Percentiles rank a stretch among this genome's conserved stretches.
phyloP scores from a whole-genome alignment of 805 yeast species.

The Millerozyma miso region DNA sequence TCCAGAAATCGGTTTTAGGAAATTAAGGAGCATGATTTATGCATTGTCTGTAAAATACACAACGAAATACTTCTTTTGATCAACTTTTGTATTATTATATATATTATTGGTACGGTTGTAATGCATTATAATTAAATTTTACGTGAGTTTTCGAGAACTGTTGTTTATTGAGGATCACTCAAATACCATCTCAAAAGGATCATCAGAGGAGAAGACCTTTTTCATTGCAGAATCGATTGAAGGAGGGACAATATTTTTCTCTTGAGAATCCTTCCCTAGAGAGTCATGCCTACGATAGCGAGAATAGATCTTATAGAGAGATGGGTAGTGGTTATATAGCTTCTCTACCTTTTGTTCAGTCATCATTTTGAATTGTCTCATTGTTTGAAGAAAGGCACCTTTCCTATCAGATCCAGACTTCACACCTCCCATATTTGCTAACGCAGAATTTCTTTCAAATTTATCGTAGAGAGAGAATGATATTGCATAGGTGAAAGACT shows the following conservation, averaged over 20 bases:
- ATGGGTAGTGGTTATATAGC: conserved; percentile 37
- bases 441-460: conserved; percentile 47
- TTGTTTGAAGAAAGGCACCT: conserved; percentile 45
- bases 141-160: not conserved
- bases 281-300: conserved; percentile 20
- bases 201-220: conserved; percentile 44
- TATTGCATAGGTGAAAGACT: conserved; percentile 54
- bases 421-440: conserved; percentile 52
- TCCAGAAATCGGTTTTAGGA: conserved; percentile 11
- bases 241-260: conserved; percentile 45
- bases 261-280: conserved; percentile 39
- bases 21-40: not conserved
- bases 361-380: conserved; percentile 56
- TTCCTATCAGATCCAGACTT: conserved; percentile 48
- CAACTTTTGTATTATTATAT: not conserved
- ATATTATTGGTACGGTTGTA: not conserved
- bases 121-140: not conserved
- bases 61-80: not conserved
- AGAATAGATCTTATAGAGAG: conserved; percentile 29
- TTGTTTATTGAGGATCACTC: not conserved
- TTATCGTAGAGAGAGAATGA: conserved; percentile 52
- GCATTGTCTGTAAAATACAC: not conserved
- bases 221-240: conserved; percentile 46
- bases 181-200: conserved; percentile 43
- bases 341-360: conserved; percentile 48